phyloP scores from a whole-genome alignment of 2,329 filamentous ascomycete species.

The Stagonosporopsis vannaccii region DNA sequence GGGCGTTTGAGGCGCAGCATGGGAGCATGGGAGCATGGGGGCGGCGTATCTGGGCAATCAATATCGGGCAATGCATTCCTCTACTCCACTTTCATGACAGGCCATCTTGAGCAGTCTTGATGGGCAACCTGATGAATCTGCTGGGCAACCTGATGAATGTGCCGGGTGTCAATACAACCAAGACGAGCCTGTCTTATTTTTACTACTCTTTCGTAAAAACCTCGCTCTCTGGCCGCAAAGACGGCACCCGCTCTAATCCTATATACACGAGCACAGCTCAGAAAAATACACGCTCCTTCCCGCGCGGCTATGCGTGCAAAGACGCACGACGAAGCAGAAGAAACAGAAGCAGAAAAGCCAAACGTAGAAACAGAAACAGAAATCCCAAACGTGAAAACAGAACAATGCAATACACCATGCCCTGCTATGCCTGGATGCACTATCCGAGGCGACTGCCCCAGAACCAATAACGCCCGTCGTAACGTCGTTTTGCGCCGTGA shows the following conservation, averaged over 20 bases:
- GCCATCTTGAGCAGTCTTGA: too few relatives aligned
- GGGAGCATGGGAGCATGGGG: neutral
- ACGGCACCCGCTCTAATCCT: neutral
- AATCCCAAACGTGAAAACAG: neutral
- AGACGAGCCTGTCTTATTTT: too few relatives aligned
- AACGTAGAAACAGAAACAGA: neutral
- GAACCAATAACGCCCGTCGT: conserved; percentile 8
- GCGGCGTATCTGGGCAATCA: neutral
- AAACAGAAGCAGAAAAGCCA: neutral
- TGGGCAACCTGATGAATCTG: too few relatives aligned
- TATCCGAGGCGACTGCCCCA: conserved; percentile 7
- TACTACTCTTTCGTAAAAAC: neutral
- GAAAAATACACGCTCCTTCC: neutral
- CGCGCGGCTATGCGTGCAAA: too few relatives aligned
- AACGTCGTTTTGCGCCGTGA: conserved; percentile 1
- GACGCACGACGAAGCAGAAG: neutral
- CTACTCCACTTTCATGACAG: too few relatives aligned
- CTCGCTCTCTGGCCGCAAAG: too few relatives aligned
- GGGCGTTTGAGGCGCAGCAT: neutral
- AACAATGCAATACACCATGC: neutral
- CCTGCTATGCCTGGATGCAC: conserved; percentile 6
- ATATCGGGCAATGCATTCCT: too few relatives aligned
- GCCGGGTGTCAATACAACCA: too few relatives aligned
- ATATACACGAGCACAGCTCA: conserved; percentile 1
- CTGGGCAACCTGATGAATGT: too few relatives aligned